Conservation (phyloP, 768 basidiomycete genomes). For the Mycena leptocephala region DNA sequence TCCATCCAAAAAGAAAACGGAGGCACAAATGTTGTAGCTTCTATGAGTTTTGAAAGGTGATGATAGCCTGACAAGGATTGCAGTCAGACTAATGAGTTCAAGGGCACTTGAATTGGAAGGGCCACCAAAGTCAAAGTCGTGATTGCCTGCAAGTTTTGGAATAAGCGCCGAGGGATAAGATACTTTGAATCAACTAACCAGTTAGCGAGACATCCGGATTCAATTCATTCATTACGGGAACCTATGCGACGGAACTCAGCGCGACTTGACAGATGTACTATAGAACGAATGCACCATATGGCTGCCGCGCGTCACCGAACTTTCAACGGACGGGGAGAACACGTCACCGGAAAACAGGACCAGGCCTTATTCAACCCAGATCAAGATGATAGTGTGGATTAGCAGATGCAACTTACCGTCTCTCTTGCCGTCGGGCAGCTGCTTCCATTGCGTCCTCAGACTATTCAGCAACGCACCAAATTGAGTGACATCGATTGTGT, state of each 20-base stretch:
- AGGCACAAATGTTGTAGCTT: conserved; percentile 83
- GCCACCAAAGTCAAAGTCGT: conserved; percentile 92
- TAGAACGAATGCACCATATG: conserved; percentile 80
- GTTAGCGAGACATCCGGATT: conserved; percentile 86
- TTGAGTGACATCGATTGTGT: conserved; percentile 90
- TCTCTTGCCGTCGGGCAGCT: conserved; percentile 61
- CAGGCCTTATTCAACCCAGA: conserved; percentile 64
- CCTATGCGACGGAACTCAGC: conserved; percentile 61
- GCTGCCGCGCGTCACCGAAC: conserved; percentile 89
- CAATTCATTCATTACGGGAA: conserved; percentile 88
- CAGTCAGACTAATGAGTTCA: neutral
- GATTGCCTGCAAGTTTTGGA: conserved; percentile 74
- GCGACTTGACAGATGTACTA: neutral
- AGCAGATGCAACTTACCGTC: conserved; percentile 53
- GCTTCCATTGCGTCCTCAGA: conserved; percentile 62
- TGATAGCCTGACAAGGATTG: conserved; percentile 64
- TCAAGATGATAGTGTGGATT: neutral
- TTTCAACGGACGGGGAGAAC: conserved; percentile 91
- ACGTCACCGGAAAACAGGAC: conserved; percentile 92
- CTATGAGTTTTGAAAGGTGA: conserved; percentile 77
- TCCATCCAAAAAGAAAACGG: neutral
- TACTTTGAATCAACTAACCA: conserved; percentile 63
- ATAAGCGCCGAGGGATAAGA: neutral
- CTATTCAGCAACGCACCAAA: conserved; percentile 82
- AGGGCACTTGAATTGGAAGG: too few relatives aligned